Base-by-base conservation (phyloP, 2,329 filamentous ascomycete genomes). In the Venturiaceae sp. region DNA sequence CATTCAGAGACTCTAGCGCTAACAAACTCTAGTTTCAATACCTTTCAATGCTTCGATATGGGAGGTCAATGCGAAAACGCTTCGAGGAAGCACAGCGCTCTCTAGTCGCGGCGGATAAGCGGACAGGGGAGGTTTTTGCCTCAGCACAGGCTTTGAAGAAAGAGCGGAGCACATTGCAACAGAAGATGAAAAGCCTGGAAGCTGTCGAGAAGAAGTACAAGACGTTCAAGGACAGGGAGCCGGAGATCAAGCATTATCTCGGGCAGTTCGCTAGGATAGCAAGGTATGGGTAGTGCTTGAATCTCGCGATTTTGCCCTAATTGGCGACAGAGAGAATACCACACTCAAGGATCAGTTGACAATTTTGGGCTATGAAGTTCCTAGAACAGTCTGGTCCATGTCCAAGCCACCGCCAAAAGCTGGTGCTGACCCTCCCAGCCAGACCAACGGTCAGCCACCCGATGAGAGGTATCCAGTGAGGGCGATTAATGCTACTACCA, bases 21-120 rank as follows among this genome's bases (percentile, higher is more conserved):
- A 62, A 68, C 47, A 69, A 21, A 5, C 13, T 7, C 30, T 60
- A 80, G 77, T 80, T 80, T 57, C 77, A 80, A 62, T 80, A 78
- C 59, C 63, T 69, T 33, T 66, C 67, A 2, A 62, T 75, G 19
- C 58, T 69, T 5, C 64, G 66, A 1, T 75, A 68, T 57, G 67
- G 68, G 8, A 65, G 63, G 30, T 61, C 64, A 11, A 59, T 53
- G 23, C 37, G 28, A 26, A 13, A 44, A 41, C 33, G 37, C 16
- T 32, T 39, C 26, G 23, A 30, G 16, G 16, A 63, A 50, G 21
- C 46, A 23, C 6, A 50, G 28, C 39, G 34, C 6, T 21, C 26
- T 23, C 32, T 14, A 36, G 59, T 67, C 16, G 65, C 66, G 5
- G 63, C 70, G 4, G 61, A 65, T 32, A 64, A 65, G 47, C 60